Conservation (phyloP, 495 filamentous ascomycete species). For the Hyaloscypha bicolor region DNA sequence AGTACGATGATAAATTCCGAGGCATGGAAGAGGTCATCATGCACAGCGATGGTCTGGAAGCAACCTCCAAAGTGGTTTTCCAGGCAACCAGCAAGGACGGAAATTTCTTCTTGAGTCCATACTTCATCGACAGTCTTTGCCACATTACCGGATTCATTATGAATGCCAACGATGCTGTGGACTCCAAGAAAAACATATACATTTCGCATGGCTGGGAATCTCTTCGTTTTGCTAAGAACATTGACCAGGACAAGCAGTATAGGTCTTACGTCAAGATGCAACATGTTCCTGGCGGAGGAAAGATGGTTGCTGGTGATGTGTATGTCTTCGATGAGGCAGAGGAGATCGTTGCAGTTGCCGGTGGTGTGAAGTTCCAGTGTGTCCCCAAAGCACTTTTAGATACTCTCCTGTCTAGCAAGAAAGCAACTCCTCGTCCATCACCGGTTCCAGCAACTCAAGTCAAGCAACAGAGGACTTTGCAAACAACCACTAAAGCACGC, state of each 20-base stretch:
- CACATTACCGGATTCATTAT: slow-evolving; percentile 77
- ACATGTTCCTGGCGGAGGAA: slow-evolving; percentile 40
- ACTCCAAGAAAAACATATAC: slow-evolving; percentile 70
- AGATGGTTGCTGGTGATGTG: slow-evolving; percentile 60
- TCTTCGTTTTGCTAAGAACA: slow-evolving; percentile 66
- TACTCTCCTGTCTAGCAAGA: slow-evolving; percentile 61
- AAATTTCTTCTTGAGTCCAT: slow-evolving; percentile 66
- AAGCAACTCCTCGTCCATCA: slow-evolving; percentile 35
- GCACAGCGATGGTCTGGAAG: slow-evolving; percentile 68
- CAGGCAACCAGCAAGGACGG: slow-evolving; percentile 57
- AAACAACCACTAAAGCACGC: background rate
- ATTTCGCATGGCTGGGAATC: slow-evolving; percentile 80
- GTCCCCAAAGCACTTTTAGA: slow-evolving; percentile 68
- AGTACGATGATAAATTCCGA: slow-evolving; percentile 67
- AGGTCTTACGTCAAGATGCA: slow-evolving; percentile 72
- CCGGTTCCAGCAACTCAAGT: background rate
- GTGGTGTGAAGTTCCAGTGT: slow-evolving; percentile 63
- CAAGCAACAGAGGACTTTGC: slow-evolving; percentile 7
- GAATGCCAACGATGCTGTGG: slow-evolving; percentile 73
- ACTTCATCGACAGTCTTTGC: slow-evolving; percentile 70
- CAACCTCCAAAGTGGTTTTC: slow-evolving; percentile 69
- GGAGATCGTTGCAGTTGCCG: slow-evolving; percentile 56
- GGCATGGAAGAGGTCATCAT: slow-evolving; percentile 78
- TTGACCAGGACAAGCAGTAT: slow-evolving; percentile 65
- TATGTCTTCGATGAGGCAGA: slow-evolving; percentile 64